Evolutionary conservation across 2,329 filamentous ascomycete species (phyloP).

Genomic region (Colletotrichum phormii): DNA sequence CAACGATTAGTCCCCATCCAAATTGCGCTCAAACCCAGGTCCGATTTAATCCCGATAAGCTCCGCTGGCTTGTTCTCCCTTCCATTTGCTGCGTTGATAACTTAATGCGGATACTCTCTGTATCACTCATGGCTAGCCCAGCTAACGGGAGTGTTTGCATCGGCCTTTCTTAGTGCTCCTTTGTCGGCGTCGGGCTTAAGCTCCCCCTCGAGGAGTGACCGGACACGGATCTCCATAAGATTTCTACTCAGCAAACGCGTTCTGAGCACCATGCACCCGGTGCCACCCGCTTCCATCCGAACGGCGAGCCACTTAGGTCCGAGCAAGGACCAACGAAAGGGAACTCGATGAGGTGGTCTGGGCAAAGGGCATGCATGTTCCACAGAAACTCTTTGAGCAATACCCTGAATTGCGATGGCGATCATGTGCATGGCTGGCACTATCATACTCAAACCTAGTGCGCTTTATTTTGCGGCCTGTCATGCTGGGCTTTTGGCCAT

Average conservation of each 20-base stretch:
- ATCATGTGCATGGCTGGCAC: neutral
- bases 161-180: neutral
- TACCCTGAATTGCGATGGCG: neutral
- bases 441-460: neutral
- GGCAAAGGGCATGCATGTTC: neutral
- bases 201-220: neutral
- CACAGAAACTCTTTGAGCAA: neutral
- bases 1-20: neutral
- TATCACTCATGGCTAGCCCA: neutral
- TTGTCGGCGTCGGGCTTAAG: constrained; percentile 11
- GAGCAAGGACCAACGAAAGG: neutral
- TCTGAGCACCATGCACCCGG: neutral
- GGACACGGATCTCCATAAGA: neutral
- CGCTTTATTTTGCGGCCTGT: neutral
- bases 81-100: neutral
- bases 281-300: constrained; percentile 35
- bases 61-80: neutral
- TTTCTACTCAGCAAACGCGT: neutral
- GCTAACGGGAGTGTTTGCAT: neutral
- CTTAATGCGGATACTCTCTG: neutral
- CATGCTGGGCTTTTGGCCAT: neutral
- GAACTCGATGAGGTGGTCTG: neutral
- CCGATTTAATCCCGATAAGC: constrained; percentile 24
- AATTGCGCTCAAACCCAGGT: constrained; percentile 9
- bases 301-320: neutral